Base-by-base conservation (phyloP, 352 stramenopile species). In the Phytophthora palmivora region DNA sequence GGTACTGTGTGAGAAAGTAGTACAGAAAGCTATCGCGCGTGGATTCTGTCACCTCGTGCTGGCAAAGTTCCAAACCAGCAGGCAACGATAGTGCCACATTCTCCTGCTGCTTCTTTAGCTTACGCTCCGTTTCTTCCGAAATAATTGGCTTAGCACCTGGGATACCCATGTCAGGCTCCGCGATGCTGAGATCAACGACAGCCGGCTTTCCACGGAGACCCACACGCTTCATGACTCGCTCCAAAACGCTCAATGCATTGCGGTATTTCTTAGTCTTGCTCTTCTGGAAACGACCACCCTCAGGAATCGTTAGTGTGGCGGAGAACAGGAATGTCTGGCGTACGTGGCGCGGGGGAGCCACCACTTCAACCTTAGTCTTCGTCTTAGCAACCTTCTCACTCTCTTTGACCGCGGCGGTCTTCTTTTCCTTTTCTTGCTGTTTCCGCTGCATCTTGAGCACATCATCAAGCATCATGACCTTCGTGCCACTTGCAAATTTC, bases 261-360 rank as follows among this genome's bases (percentile, higher is more conserved):
- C 57, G 70, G 26, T 85, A 70, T 49, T 87, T 91, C 62, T 84
- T 90, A 1, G 28, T 38, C 56, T 76, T 83, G 10, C 57, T 72
- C 36, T 73, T 91, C 60, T 94, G 83, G 62, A 92, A 91, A 19
- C 79, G 80, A 4, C 88, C 78, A 19, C 84, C 79, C 44, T 94
- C 87, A 5, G 84, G 84, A 18, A 96, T 94, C 45, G 78, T 94
- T 43, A 97, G 62, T 6, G 91, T 97, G 14, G 91, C 91, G 7
- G 89, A 97, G 54, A 97, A 97, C 44, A 97, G 63, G 55, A 97
- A 96, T 21, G 90, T 96, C 63, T 97, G 91, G 0, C 85, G 87
- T 16, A 75, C 76, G 18, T 69, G 71, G 12, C 73, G 78, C 21
- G 55, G 48, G 3, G 46, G 12, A 41, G 41, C 46, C 0, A 42